Base-by-base conservation (phyloP, 371 early-diverging fungal species). In the Racocetra persica region DNA sequence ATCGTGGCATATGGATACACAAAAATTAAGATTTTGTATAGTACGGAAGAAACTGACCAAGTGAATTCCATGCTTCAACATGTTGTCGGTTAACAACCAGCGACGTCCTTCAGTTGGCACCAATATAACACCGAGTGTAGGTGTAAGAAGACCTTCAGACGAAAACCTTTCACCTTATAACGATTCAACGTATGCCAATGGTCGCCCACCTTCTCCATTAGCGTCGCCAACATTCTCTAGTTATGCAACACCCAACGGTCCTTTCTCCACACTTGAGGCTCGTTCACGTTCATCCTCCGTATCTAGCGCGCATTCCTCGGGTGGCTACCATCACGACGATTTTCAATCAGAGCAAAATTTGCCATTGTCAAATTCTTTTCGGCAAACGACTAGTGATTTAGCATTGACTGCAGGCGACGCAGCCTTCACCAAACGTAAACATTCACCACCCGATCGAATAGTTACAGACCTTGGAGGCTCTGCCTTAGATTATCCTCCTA, bases 261-360 rank as follows among this genome's bases (percentile, higher is more conserved):
- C 66, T 78, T 78, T 66, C 66, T 24, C 78, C 28, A 66, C 20
- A 4, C 14, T 28, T 66, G 78, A 78, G 36, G 38, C 22, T 26
- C 78, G 67, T 28, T 78, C 78, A 26, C 67, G 67, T 67, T 78
- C 78, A 67, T 66, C 78, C 41, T 78, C 78, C 8, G 67, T 22
- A 18, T 78, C 78, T 22, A 78, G 78, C 11, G 7, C n/a, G 38
- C 52, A 78, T 22, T 78, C 78, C 22, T 45, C 38, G n/a, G 26
- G 26, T 13, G 24, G 38, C 28, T 51, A 54, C 24, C 26, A 8
- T 4, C 60, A 59, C 59, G 26, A 59, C 14, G 28, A n/a, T 41
- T 22, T 11, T 57, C 75, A 75, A 38, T n/a, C 16, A 41, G 59
- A 36, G 20, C 60, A 24, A 63, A 63, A 63, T 26, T 3, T 32